A percentile compares a stretch with the other conserved stretches of the same genome.
Evolutionary conservation across 2,329 filamentous ascomycete genomes (phyloP).

Genomic region (Coniochaeta sp.): DNA sequence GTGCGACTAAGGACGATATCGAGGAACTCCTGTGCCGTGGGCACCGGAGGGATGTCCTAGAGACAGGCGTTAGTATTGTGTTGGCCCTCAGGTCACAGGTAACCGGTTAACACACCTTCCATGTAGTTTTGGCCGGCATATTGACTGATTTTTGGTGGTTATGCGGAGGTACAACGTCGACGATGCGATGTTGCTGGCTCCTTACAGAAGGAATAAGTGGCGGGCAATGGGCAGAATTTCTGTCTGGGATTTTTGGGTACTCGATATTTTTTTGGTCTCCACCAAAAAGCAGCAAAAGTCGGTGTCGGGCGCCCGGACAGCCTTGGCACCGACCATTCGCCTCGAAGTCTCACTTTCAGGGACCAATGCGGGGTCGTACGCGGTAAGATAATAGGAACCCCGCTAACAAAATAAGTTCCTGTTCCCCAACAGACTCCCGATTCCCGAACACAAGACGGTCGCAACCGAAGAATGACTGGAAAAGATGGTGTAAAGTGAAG

Average conservation of each 20-base stretch:
- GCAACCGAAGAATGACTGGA: no score
- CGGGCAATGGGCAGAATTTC: conserved; percentile 3
- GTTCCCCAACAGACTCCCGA: background rate
- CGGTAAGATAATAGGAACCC: no score
- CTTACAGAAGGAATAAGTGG: conserved; percentile 1
- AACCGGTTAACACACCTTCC: conserved; percentile 12
- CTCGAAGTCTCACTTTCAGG: background rate
- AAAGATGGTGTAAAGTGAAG: no score
- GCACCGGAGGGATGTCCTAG: conserved; percentile 20
- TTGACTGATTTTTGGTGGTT: conserved; percentile 2
- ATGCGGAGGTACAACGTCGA: background rate
- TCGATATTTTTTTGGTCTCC: background rate
- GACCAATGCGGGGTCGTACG: background rate
- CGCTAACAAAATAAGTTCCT: no score
- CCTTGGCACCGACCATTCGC: background rate
- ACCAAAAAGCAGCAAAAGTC: background rate
- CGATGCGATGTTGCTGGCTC: conserved; percentile 1
- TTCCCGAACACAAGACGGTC: no score
- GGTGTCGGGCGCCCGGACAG: background rate
- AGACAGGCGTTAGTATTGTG: background rate
- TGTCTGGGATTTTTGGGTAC: background rate
- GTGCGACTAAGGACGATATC: conserved; percentile 95
- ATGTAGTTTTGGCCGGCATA: conserved; percentile 17
- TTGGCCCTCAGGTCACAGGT: background rate
- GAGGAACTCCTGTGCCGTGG: conserved; percentile 74